These are phyloP conservation scores for Perkinsus olseni DNA, from an alignment of 169 alveolate genomes.

Conservation along the genomic window DNA sequence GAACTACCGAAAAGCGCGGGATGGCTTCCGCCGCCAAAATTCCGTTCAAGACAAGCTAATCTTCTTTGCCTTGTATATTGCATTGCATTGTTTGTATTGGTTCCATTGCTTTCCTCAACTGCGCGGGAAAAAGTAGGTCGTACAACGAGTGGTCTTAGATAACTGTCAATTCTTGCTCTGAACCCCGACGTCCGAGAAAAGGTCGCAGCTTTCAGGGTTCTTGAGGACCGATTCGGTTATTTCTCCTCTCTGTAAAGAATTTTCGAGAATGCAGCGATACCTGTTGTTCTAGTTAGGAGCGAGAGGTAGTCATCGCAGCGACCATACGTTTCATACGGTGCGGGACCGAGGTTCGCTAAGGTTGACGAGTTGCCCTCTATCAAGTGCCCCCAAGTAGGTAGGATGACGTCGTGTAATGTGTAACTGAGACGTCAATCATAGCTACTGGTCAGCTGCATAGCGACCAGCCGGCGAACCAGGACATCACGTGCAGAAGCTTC, in stretches of 20 bases:
- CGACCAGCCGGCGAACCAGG: too few species aligned
- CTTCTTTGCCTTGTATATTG: neutral
- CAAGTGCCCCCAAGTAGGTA: neutral
- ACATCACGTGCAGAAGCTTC: too few species aligned
- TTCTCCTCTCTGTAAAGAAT: neutral
- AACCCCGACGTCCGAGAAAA: neutral
- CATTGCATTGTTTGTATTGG: neutral
- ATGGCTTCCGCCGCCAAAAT: neutral
- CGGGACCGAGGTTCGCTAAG: neutral
- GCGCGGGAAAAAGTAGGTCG: neutral
- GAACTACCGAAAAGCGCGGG: neutral
- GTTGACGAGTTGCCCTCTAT: neutral
- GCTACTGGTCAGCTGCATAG: too few species aligned
- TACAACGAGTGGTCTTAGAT: neutral
- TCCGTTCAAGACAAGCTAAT: too few species aligned
- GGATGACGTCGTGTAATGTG: neutral
- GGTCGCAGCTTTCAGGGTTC: neutral
- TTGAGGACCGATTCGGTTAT: neutral
- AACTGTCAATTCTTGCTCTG: neutral
- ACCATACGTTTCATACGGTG: neutral
- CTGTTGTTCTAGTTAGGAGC: neutral
- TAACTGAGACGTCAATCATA: too few species aligned
- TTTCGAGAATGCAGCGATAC: neutral
- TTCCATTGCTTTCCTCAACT: neutral
- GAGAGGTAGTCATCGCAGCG: neutral